Evolutionary conservation across 176 grass and related monocot species (phyloP), one percentile per base, ranked within the genome.

Genomic region (Ampelocalamus luodianensis): DNA sequence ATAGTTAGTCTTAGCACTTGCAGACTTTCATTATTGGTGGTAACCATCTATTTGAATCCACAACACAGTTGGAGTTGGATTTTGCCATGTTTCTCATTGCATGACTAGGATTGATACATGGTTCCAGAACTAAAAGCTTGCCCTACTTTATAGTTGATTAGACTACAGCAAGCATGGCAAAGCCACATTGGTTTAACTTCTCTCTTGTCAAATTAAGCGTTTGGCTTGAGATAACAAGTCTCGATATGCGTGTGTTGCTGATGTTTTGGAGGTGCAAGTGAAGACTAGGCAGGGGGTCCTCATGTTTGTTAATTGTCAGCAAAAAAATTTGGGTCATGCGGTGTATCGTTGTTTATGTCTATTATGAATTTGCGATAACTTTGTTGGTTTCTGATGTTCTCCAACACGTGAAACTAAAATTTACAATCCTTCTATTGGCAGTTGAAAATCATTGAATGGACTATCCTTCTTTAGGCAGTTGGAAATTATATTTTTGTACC

Each of bases 301-400:
- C 26, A 43, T 9, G 34, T 75, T 77, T 36, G 5, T 78, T 53
- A n/a, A 20, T 64, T 71, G 40, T 20, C 44, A 48, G 38, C 9
- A 76, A 87, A 76, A 76, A 87, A 76, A 76, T 58, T n/a, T n/a
- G 39, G 48, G 22, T 27, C 49, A 65, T 58, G 37, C 67, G 77
- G 34, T 62, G 15, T 74, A 29, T n/a, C 45, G 13, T 70, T 79
- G 29, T 45, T 38, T 86, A 34, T 5, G 29, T 32, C n/a, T 82
- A 29, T 24, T 27, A 46, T 68, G 81, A 64, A 34, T 71, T 49
- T 74, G 44, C 42, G 16, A 34, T 5, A 74, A 73, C 4, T 68
- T 69, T n/a, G 34, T 44, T 75, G 13, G 29, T 61, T 61, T 76
- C 9, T 82, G 71, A 73, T 81, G 61, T 87, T 73, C 49, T 55